Base-by-base conservation (phyloP, 2,329 filamentous ascomycete species). In the Pestalotiopsis fici region DNA sequence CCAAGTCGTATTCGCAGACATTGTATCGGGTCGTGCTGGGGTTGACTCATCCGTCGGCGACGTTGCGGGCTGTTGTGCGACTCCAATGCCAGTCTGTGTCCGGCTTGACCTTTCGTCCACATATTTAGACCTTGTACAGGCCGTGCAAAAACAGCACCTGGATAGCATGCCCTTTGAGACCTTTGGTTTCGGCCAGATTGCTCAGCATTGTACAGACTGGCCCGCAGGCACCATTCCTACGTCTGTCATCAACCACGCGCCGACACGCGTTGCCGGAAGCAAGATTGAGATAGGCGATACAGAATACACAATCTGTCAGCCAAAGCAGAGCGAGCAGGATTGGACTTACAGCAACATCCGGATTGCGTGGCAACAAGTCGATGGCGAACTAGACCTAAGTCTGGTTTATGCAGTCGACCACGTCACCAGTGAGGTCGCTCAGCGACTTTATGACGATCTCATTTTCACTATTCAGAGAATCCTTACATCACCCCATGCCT, bases 21-120 rank as follows among this genome's bases (percentile, higher is more conserved):
- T 65, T n/a, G 62, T 65, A 39, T 65, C 62, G n/a, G 62, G 62
- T 23, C 62, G 62, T 37, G 62, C 62, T 7, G 62, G 43, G 11
- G 35, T 54, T 15, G 62, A 65, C 47, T 15, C 62, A 23, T 65
- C 62, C 25, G 62, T 56, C 15, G 62, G 39, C 9, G 47, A 56
- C 47, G 47, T 39, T 18, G 6, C 56, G 47, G 62, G 62, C n/a
- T 65, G 62, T 23, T 65, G 62, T 37, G 55, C 62, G 28, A 65
- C 62, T 3, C 62, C 62, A 3, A 65, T 65, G 7, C 62, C 62
- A 18, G 62, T 65, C n/a, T 25, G 62, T 25, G 47, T 56, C 21
- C 39, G n/a, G 13, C 25, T 61, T 15, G 25, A 35, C 4, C 25
- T 13, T 9, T 37, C 25, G 4, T 35, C 13, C 13, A 61, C 59